Evolutionary conservation across 768 basidiomycete species (phyloP), one percentile per base, ranked within the genome.

Genomic region (Trametes punicea): DNA sequence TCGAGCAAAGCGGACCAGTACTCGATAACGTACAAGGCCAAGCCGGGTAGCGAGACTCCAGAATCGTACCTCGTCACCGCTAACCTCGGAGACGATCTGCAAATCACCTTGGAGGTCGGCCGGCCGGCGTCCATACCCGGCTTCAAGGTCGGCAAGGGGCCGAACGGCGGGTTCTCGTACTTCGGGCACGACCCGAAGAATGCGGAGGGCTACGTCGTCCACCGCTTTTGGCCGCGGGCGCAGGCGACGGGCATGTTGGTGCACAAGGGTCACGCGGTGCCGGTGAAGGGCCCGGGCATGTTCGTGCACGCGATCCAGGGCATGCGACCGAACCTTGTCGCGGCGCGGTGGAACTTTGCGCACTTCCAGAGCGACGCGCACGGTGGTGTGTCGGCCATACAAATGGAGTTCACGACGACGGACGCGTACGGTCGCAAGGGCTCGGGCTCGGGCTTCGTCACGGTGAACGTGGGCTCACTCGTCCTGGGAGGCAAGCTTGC

Each of bases 271-370:
- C 72, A 81, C 55, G 86, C 86, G 6, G 72, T 74, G 52, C 46
- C 75, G 7, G 72, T 83, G 51, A 69, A 80, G 29, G 90, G 88
- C 40, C 74, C 80, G 33, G 91, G 92, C 26, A 90, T 93, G 88
- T 85, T 96, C 70, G 81, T 95, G 18, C 91, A 96, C 70, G 96
- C 96, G 41, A 97, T 98, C 69, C 96, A 98, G 69, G 97, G 96
- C 70, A 96, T 99, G 93, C 83, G 93, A 7, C 94, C 96, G 46
- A 90, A 99, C 72, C 81, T 93, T 53, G 84, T 97, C 64, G 97
- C 97, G 13, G 77, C 90, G 18, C 74, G 88, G 8, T 99, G 97
- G 97, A 98, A 98, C 75, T 99, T 98, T 74, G 87, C 77, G 26
- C 80, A 89, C 74, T 99, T 99, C 79, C 87, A 93, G 70, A 88